Conservation (phyloP, 768 basidiomycete species). For the Suillus bovinus region DNA sequence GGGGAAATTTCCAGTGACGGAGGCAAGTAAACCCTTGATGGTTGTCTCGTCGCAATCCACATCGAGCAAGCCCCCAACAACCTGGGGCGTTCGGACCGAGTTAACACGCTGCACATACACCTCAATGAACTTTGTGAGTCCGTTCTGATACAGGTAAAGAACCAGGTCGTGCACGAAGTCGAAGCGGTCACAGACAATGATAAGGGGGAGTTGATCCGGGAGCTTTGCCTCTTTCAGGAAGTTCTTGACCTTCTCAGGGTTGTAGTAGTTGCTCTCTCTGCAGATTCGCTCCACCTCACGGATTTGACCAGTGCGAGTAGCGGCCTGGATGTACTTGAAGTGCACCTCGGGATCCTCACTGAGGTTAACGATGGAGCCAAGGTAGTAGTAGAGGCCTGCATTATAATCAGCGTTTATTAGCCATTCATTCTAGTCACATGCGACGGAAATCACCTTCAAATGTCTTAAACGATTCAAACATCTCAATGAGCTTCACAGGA, state of each 20-base stretch:
- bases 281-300: conserved; percentile 99
- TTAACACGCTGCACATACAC: conserved; percentile 99
- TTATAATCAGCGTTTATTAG: neutral
- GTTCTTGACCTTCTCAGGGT: conserved; percentile 99
- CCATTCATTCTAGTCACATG: neutral
- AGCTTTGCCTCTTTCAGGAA: conserved; percentile 99
- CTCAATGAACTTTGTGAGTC: conserved; percentile 95
- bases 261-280: conserved; percentile 95
- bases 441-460: conserved; percentile 68
- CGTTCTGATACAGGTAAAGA: conserved; percentile 97
- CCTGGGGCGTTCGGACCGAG: conserved; percentile 95
- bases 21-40: conserved; percentile 91
- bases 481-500: conserved; percentile 95
- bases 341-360: conserved; percentile 96
- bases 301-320: conserved; percentile 96
- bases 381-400: conserved; percentile 93
- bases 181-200: conserved; percentile 99
- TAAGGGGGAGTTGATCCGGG: conserved; percentile 93
- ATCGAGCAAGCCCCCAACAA: conserved; percentile 93
- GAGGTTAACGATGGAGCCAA: conserved; percentile 96
- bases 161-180: conserved; percentile 99
- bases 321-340: conserved; percentile 99
- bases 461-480: conserved; percentile 97
- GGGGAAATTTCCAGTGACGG: conserved; percentile 95
- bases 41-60: conserved; percentile 97